These are phyloP conservation scores for Sanghuangporus sanghuang DNA, from an alignment of 1,284 basidiomycete genomes.

Conservation along the genomic window DNA sequence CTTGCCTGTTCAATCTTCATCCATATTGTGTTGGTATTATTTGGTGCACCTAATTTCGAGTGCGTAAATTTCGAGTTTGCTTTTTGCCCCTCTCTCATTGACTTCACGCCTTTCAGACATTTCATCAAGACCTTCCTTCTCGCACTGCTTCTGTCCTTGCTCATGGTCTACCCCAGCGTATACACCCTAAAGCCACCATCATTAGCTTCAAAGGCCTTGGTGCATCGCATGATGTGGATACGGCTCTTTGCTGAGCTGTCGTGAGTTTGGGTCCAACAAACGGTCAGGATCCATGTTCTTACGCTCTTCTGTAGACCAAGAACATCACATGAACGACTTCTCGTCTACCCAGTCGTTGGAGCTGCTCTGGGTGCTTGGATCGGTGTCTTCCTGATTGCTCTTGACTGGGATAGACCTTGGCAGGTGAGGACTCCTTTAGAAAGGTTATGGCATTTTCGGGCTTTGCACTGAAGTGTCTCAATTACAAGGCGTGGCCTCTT, in stretches of 20 bases:
- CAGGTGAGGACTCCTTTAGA: slow-evolving; percentile 53
- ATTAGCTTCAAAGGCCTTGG: slow-evolving; percentile 36
- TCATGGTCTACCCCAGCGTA: slow-evolving; percentile 64
- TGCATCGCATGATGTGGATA: slow-evolving; percentile 58
- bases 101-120: slow-evolving; percentile 33
- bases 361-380: slow-evolving; percentile 72
- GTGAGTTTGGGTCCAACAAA: slow-evolving; percentile 41
- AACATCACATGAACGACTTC: slow-evolving; percentile 64
- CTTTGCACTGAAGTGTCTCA: not conserved
- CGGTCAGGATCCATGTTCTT: not conserved
- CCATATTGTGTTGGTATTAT: slow-evolving; percentile 51
- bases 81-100: slow-evolving; percentile 9
- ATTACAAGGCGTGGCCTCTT: slow-evolving; percentile 69
- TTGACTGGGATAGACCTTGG: slow-evolving; percentile 96
- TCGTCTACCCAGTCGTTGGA: slow-evolving; percentile 79
- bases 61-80: slow-evolving; percentile 28
- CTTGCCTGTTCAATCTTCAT: slow-evolving; percentile 42
- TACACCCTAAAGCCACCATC: slow-evolving; percentile 68
- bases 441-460: not conserved
- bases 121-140: slow-evolving; percentile 60
- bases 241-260: slow-evolving; percentile 74
- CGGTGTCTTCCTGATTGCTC: slow-evolving; percentile 75
- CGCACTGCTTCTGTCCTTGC: slow-evolving; percentile 60
- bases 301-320: slow-evolving; percentile 41
- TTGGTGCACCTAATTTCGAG: slow-evolving; percentile 73